Evolutionary conservation across 2,329 filamentous ascomycete genomes (phyloP).

Genomic region (Fusarium hostae): DNA sequence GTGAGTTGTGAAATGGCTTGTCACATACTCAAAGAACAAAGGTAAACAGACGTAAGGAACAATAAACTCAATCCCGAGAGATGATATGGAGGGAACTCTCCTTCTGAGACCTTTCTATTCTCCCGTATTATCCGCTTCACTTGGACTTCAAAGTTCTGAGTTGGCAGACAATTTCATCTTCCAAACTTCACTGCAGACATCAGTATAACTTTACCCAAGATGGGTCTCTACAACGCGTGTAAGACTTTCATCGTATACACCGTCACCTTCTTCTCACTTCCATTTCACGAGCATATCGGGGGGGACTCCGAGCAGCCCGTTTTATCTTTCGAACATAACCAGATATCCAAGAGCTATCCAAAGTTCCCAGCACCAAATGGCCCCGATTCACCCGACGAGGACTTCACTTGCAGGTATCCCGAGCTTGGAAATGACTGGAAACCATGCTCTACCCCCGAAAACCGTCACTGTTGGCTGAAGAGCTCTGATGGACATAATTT

Average conservation of each 20-base stretch:
- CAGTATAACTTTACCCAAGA: not conserved
- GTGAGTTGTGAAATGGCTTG: not conserved
- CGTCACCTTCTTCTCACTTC: not conserved
- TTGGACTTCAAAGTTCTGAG: not conserved
- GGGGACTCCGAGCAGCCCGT: not conserved
- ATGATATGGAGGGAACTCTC: not conserved
- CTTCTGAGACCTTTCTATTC: not conserved
- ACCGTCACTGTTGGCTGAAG: constrained; percentile 7
- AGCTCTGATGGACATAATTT: constrained; percentile 2
- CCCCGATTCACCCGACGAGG: not conserved
- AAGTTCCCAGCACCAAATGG: constrained; percentile 9
- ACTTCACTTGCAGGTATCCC: not conserved
- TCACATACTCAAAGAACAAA: not conserved
- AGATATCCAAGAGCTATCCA: not conserved
- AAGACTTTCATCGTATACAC: not conserved
- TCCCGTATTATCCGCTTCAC: not conserved
- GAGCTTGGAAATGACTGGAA: constrained; percentile 8
- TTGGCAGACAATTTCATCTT: not conserved
- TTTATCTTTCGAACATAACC: not conserved
- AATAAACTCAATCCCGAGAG: not conserved
- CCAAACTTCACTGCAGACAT: not conserved
- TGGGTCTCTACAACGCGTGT: not conserved
- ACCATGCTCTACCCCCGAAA: not conserved
- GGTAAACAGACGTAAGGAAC: not conserved
- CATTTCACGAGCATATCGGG: not conserved